Conservation (phyloP, 805 yeast genomes). For the Cyberlindnera euphorbiae region DNA sequence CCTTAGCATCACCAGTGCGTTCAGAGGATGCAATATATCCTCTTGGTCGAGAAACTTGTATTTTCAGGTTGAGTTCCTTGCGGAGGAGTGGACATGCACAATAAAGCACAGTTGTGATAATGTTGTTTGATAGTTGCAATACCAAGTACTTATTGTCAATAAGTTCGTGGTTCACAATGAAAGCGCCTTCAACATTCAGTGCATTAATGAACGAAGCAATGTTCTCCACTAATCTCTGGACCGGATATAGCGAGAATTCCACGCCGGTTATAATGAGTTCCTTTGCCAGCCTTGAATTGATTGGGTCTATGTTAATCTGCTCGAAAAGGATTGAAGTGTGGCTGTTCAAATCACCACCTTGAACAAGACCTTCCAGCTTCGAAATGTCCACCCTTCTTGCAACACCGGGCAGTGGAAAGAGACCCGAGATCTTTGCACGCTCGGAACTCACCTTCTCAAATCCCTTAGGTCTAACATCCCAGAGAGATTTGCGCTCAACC, state of each 20-base stretch:
- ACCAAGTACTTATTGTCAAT: constrained; percentile 36
- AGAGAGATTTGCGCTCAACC: constrained; percentile 47
- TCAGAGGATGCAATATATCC: constrained; percentile 36
- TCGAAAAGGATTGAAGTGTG: constrained; percentile 32
- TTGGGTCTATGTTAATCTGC: constrained; percentile 26
- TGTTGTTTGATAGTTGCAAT: constrained; percentile 46
- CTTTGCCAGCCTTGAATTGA: constrained; percentile 25
- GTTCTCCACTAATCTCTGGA: constrained; percentile 37
- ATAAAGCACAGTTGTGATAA: constrained; percentile 50
- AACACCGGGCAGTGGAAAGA: constrained; percentile 72
- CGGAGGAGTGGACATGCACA: constrained; percentile 38
- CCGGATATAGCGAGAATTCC: constrained; percentile 27
- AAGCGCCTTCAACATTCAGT: constrained; percentile 39
- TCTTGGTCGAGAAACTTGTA: constrained; percentile 39
- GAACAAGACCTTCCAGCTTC: constrained; percentile 28
- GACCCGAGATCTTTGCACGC: constrained; percentile 72
- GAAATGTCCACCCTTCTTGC: constrained; percentile 34
- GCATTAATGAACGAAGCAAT: constrained; percentile 41
- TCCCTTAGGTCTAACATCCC: constrained; percentile 73
- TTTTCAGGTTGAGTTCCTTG: constrained; percentile 27
- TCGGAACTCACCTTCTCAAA: constrained; percentile 72
- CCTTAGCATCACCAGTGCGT: neutral
- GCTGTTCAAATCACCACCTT: constrained; percentile 26
- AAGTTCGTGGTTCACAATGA: constrained; percentile 31
- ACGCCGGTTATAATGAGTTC: constrained; percentile 27